Percentiles rank a stretch among this genome's conserved stretches.
Evolutionary conservation across 1,139 yeast genomes (phyloP).

Genomic region (Kodamaea alishanica): DNA sequence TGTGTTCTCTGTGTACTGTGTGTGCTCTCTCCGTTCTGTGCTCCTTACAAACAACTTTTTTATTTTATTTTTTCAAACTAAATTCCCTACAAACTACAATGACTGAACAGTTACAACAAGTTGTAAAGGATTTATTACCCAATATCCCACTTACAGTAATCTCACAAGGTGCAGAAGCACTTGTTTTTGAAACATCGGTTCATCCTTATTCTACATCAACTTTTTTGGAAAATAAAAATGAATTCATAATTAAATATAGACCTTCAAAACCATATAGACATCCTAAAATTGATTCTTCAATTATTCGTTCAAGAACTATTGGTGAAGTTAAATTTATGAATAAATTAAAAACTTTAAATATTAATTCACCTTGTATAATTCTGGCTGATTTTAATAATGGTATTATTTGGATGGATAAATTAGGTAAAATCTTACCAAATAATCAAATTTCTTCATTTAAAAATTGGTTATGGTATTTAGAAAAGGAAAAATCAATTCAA

Average conservation of each 20-base stretch:
- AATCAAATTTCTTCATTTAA: slow-evolving; percentile 57
- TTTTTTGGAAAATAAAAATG: slow-evolving; percentile 19
- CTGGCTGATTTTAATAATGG: slow-evolving; percentile 78
- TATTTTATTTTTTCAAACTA: not conserved
- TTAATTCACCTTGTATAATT: slow-evolving; percentile 65
- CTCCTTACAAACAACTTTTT: no score
- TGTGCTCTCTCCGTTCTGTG: no score
- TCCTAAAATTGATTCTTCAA: slow-evolving; percentile 67
- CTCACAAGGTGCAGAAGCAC: slow-evolving; percentile 96
- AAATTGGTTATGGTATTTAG: slow-evolving; percentile 67
- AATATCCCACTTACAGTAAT: slow-evolving; percentile 50
- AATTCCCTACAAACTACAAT: not conserved
- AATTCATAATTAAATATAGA: slow-evolving; percentile 74
- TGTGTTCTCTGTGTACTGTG: no score
- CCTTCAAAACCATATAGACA: slow-evolving; percentile 91
- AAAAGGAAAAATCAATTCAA: slow-evolving; percentile 23
- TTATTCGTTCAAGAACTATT: slow-evolving; percentile 76
- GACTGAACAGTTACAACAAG: slow-evolving; percentile 8
- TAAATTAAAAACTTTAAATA: slow-evolving; percentile 51
- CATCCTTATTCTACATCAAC: slow-evolving; percentile 63
- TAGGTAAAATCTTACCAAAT: slow-evolving; percentile 52
- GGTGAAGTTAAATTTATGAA: slow-evolving; percentile 80
- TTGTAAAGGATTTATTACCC: slow-evolving; percentile 29
- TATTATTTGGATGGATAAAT: slow-evolving; percentile 81
- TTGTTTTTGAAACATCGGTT: slow-evolving; percentile 58